Evolutionary conservation across 1,284 basidiomycete species (phyloP), one percentile per base, ranked within the genome.

Genomic region (Agaricales sp.): DNA sequence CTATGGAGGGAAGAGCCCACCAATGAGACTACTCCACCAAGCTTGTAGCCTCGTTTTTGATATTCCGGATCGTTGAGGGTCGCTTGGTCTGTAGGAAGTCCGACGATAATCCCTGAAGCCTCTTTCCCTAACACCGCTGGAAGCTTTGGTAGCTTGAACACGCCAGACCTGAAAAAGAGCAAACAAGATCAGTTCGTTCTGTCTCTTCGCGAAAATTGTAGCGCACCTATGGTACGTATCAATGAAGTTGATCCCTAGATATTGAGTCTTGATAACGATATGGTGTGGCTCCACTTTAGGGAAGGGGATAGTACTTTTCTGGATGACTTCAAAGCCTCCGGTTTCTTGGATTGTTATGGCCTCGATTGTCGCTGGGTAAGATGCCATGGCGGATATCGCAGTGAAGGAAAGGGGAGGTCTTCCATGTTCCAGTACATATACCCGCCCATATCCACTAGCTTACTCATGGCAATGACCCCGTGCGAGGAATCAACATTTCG

Each of bases 81-180:
- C 3, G 57, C 59, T 2, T 68, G 56, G 54, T 85, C 82, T 0
- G 73, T 77, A 3, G 90, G 90, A 22, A 94, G 68, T 4, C 74
- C 70, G 45, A 88, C 74, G 47, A 97, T 74, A 2, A 71, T 78
- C 2, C 94, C 94, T 1, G 87, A 74, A 0, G 75, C 75, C 63
- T 97, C 94, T 55, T 80, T 78, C 4, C 94, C 94, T 35, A 92
- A 68, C 11, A 77, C 73, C 53, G 80, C 78, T 3, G 94, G 94
- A 52, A 88, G 80, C 2, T 71, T 63, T 23, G 68, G 56, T 6
- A 43, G 21, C 21, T 16, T 16, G 59, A 86, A 87, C 6, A 85
- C 57, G 0, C 84, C 84, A 14, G 26, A 30, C 26, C 26, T 30
- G 14, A 6, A 6, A 30, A 30, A 6, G n/a, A n/a, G n/a, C n/a